Evolutionary conservation across 768 basidiomycete species (phyloP), one percentile per base, ranked within the genome.

Genomic region (Panus rudis): DNA sequence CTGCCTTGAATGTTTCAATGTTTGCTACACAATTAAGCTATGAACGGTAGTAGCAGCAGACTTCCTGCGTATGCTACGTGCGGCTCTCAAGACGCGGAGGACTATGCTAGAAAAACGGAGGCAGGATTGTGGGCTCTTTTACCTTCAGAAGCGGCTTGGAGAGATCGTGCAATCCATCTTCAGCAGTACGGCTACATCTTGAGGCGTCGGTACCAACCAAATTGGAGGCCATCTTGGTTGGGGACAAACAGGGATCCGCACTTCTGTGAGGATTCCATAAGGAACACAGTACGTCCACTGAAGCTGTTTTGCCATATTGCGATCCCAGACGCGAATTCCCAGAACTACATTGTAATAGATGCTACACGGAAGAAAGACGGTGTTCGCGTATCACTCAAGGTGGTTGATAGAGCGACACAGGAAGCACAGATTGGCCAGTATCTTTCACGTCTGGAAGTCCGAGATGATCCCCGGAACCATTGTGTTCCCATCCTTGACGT

Each of bases 401-500:
- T 28, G 28, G 45, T 46, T 16, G 8, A 14, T 5, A 10, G 22
- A 0, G 32, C 23, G 10, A 31, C 21, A 1, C 27, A 46, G 2
- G 56, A 57, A 37, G 39, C 52, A 2, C 23, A 43, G 0, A 48
- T 53, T 3, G 17, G 34, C 11, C 41, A 24, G 2, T 21, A 31
- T 13, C 43, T 57, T 13, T 28, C 38, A 8, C 6, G 10, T 10
- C 8, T 13, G 13, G 17, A 4, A n/a, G 2, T 24, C 6, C 19
- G 37, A 11, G 43, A 48, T 8, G 39, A 46, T 8, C 35, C 50
- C 0, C 12, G 4, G 8, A 61, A 61, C 21, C 59, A 60, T 45
- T 58, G 47, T 17, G 56, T 56, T 2, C 53, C 51, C 0, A 25
- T 61, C 4, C 19, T 53, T 11, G 53, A 59, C 7, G 34, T 51